phyloP scores from a whole-genome alignment of 352 stramenopile species.

The Phytopythium ostracodes region DNA sequence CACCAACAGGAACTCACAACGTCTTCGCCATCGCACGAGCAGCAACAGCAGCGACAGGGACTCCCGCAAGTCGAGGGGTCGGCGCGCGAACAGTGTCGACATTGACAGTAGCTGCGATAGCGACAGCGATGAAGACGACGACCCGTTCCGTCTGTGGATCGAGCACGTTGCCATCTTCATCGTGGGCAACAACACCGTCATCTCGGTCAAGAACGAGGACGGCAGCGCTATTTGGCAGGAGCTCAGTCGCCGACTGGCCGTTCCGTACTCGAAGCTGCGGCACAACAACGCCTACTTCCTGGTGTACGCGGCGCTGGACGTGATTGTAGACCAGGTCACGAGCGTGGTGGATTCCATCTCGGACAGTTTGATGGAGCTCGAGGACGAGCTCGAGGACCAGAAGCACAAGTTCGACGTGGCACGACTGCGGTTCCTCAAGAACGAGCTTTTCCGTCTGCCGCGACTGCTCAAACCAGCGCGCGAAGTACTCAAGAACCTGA shows the following conservation, averaged over 20 bases:
- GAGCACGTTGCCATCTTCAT: conserved; percentile 85
- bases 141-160: conserved; percentile 74
- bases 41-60: neutral
- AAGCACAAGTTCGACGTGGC: conserved; percentile 77
- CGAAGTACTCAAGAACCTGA: conserved; percentile 82
- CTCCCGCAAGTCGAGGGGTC: neutral
- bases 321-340: conserved; percentile 84
- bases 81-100: neutral
- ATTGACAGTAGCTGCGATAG: neutral
- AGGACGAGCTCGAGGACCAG: conserved; percentile 60
- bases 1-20: neutral
- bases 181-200: conserved; percentile 76
- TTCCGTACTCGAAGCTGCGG: conserved; percentile 87
- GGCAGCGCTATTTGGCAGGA: conserved; percentile 69
- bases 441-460: conserved; percentile 73
- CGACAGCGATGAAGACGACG: conserved; percentile 32
- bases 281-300: conserved; percentile 88
- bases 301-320: conserved; percentile 82
- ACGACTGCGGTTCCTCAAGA: conserved; percentile 64
- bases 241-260: conserved; percentile 64
- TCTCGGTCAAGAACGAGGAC: conserved; percentile 77
- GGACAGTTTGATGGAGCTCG: conserved; percentile 72
- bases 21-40: conserved; percentile 1
- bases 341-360: conserved; percentile 73
- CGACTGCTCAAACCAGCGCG: conserved; percentile 75